A percentile compares a stretch with the other conserved stretches of the same genome.
phyloP scores from a whole-genome alignment of 306 rosid species.

The Carpinus viminea region DNA sequence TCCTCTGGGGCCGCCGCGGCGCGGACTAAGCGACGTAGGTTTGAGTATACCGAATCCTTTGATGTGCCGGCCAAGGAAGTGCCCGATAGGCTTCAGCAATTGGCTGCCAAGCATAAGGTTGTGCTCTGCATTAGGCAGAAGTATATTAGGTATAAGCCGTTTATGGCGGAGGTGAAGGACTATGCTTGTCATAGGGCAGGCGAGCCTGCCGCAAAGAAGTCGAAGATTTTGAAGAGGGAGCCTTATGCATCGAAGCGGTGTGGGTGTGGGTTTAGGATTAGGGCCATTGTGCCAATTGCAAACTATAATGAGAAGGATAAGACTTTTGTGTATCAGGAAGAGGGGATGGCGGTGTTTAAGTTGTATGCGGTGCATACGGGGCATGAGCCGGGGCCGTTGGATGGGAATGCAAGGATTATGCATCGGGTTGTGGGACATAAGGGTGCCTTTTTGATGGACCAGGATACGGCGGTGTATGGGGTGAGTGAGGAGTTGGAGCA shows the following conservation, averaged over 20 bases:
- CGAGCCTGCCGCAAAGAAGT: slow-evolving; percentile 81
- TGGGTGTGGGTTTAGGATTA: slow-evolving; percentile 97
- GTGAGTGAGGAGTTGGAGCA: slow-evolving; percentile 88
- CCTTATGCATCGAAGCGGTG: slow-evolving; percentile 93
- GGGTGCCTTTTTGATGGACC: slow-evolving; percentile 81
- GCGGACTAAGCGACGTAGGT: slow-evolving; percentile 72
- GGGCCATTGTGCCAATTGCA: slow-evolving; percentile 96
- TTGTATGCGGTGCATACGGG: slow-evolving; percentile 97
- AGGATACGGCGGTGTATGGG: slow-evolving; percentile 79
- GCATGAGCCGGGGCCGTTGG: slow-evolving; percentile 97
- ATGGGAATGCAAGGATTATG: slow-evolving; percentile 98
- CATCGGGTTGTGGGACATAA: slow-evolving; percentile 93
- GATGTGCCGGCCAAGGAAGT: slow-evolving; percentile 96
- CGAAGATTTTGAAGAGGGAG: slow-evolving; percentile 85
- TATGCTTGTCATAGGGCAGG: slow-evolving; percentile 98
- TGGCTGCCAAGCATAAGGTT: slow-evolving; percentile 93
- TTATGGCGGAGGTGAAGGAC: slow-evolving; percentile 99
- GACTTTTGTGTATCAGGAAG: slow-evolving; percentile 95
- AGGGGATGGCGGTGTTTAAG: slow-evolving; percentile 88
- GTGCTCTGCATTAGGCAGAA: slow-evolving; percentile 96
- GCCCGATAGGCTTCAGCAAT: slow-evolving; percentile 72
- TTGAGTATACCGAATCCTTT: slow-evolving; percentile 87
- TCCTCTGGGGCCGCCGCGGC: slow-evolving; percentile 25
- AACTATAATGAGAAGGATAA: slow-evolving; percentile 96
- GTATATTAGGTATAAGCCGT: slow-evolving; percentile 96